phyloP scores from a whole-genome alignment of 2,329 filamentous ascomycete species.

The Aureobasidium sp. region DNA sequence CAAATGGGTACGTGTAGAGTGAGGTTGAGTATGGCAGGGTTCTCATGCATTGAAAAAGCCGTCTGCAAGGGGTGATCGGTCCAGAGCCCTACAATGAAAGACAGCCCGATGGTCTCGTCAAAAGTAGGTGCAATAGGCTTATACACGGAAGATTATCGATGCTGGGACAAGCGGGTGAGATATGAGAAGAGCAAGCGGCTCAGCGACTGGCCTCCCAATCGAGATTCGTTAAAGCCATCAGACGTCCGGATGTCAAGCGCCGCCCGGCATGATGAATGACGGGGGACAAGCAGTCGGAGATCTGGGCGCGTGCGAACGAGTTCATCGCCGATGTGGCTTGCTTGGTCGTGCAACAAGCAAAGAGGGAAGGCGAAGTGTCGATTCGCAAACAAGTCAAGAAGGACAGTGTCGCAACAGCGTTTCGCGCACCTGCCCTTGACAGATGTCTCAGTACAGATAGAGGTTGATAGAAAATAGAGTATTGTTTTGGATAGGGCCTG shows the following conservation, averaged over 20 bases:
- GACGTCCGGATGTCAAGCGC: not conserved
- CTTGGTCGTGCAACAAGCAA: not conserved
- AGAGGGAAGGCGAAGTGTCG: not conserved
- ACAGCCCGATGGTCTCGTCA: not conserved
- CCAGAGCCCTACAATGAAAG: not conserved
- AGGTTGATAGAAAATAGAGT: not conserved
- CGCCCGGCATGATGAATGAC: not conserved
- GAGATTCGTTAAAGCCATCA: not conserved
- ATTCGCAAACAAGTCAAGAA: not conserved
- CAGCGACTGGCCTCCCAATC: not conserved
- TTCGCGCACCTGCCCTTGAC: not conserved
- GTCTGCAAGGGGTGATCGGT: not conserved
- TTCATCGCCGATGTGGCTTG: slow-evolving; percentile 6
- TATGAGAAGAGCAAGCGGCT: not conserved
- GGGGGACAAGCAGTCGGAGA: not conserved
- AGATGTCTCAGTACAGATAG: not conserved
- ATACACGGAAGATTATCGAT: not conserved
- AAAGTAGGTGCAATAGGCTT: not conserved
- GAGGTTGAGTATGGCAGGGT: not conserved
- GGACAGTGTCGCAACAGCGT: not conserved
- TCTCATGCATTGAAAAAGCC: not conserved
- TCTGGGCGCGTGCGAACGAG: not conserved
- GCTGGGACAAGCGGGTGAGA: not conserved
- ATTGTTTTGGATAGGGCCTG: not conserved
- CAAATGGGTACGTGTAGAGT: too few relatives aligned